These are phyloP conservation scores for Ophiosphaerella korrae DNA, from an alignment of 2,329 filamentous ascomycete species.

Conservation along the genomic window DNA sequence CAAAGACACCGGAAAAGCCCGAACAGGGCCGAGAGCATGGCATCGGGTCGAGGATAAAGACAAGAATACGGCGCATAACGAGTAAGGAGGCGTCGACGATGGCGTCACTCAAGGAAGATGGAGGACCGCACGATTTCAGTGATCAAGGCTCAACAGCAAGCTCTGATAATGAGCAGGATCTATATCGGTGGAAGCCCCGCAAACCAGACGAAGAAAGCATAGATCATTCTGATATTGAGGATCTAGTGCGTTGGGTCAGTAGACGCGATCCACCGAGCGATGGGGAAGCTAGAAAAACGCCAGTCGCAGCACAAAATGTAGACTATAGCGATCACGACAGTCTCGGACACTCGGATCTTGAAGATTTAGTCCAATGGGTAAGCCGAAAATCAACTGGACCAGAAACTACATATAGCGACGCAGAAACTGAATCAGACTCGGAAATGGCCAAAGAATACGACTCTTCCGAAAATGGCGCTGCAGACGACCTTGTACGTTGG, in stretches of 20 bases:
- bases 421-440: slow-evolving; percentile 37
- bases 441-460: slow-evolving; percentile 12
- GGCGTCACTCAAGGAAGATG: slow-evolving; percentile 29
- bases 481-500: slow-evolving; percentile 32
- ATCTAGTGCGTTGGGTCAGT: slow-evolving; percentile 42
- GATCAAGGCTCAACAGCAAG: slow-evolving; percentile 32
- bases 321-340: slow-evolving; percentile 34
- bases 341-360: slow-evolving; percentile 36
- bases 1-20: slow-evolving; percentile 31
- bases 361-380: slow-evolving; percentile 36
- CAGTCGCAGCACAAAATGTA: slow-evolving; percentile 11
- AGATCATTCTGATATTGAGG: slow-evolving; percentile 40
- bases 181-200: slow-evolving; percentile 5
- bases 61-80: slow-evolving; percentile 32
- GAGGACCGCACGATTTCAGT: slow-evolving; percentile 13
- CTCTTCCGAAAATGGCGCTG: slow-evolving; percentile 24
- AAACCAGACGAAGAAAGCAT: slow-evolving; percentile 32
- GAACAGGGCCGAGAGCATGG: slow-evolving; percentile 20
- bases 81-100: slow-evolving; percentile 35
- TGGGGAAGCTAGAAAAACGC: slow-evolving; percentile 23
- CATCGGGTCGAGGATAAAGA: slow-evolving; percentile 29
- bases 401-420: slow-evolving; percentile 21
- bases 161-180: slow-evolving; percentile 26
- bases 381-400: slow-evolving; percentile 21
- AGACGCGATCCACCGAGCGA: slow-evolving; percentile 35